Evolutionary conservation across 352 stramenopile genomes (phyloP).

Genomic region (Phytophthora tubulina): DNA sequence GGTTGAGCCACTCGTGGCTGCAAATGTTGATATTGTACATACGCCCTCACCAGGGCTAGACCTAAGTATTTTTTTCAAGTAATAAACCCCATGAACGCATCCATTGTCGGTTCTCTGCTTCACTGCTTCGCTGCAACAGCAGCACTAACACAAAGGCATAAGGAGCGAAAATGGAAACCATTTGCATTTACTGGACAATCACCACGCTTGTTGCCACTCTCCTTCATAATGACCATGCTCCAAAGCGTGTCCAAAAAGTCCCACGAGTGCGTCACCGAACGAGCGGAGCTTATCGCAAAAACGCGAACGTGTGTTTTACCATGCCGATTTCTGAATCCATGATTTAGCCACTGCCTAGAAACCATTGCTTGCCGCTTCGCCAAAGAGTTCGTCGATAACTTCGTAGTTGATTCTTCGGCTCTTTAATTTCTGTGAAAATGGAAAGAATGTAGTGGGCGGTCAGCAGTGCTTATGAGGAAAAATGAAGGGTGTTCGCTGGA

Average conservation of each 20-base stretch:
- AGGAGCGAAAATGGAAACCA: conserved; percentile 7
- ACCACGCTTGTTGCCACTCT: background rate
- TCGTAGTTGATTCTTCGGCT: conserved; percentile 92
- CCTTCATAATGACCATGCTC: conserved; percentile 1
- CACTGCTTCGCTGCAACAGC: background rate
- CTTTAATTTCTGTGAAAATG: conserved; percentile 84
- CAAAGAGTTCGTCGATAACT: conserved; percentile 91
- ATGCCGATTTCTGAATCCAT: conserved; percentile 5
- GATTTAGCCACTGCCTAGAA: conserved; percentile 46
- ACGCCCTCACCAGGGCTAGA: conserved; percentile 24
- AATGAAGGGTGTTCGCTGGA: background rate
- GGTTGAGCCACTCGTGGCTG: conserved; percentile 25
- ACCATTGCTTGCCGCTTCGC: conserved; percentile 79
- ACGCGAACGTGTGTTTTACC: background rate
- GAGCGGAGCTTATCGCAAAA: background rate
- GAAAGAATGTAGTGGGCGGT: conserved; percentile 28
- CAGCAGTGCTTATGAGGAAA: conserved; percentile 16
- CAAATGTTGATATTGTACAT: conserved; percentile 45
- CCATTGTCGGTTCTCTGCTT: background rate
- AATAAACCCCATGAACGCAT: conserved; percentile 31
- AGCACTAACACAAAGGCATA: conserved; percentile 3
- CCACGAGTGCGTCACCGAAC: background rate
- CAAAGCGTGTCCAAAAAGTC: conserved; percentile 15
- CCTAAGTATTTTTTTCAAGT: conserved; percentile 41
- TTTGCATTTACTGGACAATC: conserved; percentile 27